Evolutionary conservation across 768 basidiomycete species (phyloP), one percentile per base, ranked within the genome.

Genomic region (Auricularia sp.): DNA sequence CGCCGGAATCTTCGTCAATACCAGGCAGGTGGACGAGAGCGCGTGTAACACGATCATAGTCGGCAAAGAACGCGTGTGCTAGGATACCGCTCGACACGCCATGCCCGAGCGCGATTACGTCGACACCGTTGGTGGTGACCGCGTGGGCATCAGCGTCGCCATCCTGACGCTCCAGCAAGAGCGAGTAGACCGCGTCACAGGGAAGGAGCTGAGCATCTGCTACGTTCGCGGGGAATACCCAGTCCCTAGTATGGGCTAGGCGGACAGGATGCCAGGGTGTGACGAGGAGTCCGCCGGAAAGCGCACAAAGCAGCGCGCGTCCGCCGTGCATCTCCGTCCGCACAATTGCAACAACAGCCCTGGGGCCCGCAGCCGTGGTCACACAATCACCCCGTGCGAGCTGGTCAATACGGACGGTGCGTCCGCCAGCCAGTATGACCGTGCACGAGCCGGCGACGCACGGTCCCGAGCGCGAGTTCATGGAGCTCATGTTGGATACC

Each of bases 251-350:
- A 29, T 62, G 62, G n/a, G 36, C 51, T 12, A 66, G 36, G n/a
- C 56, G 42, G 61, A 68, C 59, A 16, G 67, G 67, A 43, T 68
- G 67, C 66, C 66, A 68, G 8, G 67, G 67, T 23, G 66, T 66
- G 58, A 68, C 59, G 16, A 63, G 43, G 5, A 68, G 51, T 7
- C 43, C 61, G 16, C 66, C 66, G 6, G 29, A 29, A 34, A 65
- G 18, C 8, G 61, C 39, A 53, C 67, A 68, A 16, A 68, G 53
- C 11, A 36, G 59, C 16, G 47, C 12, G 2, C 14, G 23, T 1
- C 62, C 56, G 16, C 8, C 3, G 7, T 12, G 18, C n/a, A 65
- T 56, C n/a, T 53, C 58, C 10, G 66, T 66, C 21, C 51, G 60
- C n/a, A 68, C 36, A 35, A 66, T 51, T 3, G 39, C 61, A 3